Evolutionary conservation across 139 green algal species (phyloP).

Genomic region (Raphidocelis subcapitata): DNA sequence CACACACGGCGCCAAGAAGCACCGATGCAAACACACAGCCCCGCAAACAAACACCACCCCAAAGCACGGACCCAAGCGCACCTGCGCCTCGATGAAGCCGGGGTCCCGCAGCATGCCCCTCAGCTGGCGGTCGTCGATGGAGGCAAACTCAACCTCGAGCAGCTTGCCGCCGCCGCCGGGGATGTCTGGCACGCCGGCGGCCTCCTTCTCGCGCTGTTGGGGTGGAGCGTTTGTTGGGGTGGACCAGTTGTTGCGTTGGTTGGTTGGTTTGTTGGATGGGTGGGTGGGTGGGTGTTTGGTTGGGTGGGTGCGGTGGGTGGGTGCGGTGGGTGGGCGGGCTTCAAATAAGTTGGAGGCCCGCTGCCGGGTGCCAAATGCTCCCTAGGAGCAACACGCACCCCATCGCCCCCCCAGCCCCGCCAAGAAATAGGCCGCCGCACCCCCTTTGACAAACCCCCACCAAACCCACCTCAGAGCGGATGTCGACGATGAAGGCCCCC

Average conservation of each 20-base stretch:
- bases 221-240: too few species aligned
- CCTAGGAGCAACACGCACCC: too few species aligned
- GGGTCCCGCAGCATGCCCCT: slow-evolving; percentile 66
- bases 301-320: too few species aligned
- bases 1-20: too few species aligned
- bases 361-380: too few species aligned
- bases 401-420: too few species aligned
- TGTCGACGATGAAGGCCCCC: slow-evolving; percentile 76
- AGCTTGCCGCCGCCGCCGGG: slow-evolving; percentile 50
- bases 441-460: neutral
- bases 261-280: too few species aligned
- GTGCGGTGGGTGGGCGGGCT: too few species aligned
- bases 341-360: too few species aligned
- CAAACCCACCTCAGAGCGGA: slow-evolving; percentile 50
- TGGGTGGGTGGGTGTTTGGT: too few species aligned
- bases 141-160: slow-evolving; percentile 80
- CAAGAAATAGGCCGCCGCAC: too few species aligned
- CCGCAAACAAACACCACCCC: neutral
- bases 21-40: neutral
- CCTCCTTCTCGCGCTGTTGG: slow-evolving; percentile 71
- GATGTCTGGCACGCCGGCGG: slow-evolving; percentile 75
- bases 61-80: neutral
- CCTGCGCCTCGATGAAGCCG: slow-evolving; percentile 41
- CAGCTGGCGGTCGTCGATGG: slow-evolving; percentile 67
- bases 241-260: too few species aligned